Evolutionary conservation across 495 filamentous ascomycete genomes (phyloP), one percentile per base, ranked within the genome.

Genomic region (Podospora pseudopauciseta): DNA sequence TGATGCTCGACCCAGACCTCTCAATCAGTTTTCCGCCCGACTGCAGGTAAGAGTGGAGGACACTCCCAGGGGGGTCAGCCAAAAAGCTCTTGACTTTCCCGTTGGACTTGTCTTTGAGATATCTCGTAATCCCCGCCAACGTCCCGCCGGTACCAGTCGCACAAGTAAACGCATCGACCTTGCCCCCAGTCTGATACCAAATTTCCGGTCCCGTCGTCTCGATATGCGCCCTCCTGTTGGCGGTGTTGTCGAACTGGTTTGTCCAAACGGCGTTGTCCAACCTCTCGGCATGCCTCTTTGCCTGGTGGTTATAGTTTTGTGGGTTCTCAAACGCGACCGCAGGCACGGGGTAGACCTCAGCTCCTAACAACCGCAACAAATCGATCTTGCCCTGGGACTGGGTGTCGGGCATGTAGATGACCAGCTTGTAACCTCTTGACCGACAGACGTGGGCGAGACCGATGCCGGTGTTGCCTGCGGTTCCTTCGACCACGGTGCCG

Each of bases 401-500:
- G 55, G 95, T 98, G 83, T 99, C 89, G 72, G 95, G 95, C 95
- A 99, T 99, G 86, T 98, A 99, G 75, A 99, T 99, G 65, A 97
- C 93, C 23, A 96, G 87, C 75, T 90, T 87, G 85, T 99, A 98
- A 28, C 95, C 96, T 75, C 91, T 92, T 28, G 90, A 91, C 57
- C 95, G 89, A 78, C 95, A 99, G 27, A 99, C 95, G 79, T 99
- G 95, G 57, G 95, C 95, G 18, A 99, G 89, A 5, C 95, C 95
- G 80, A 99, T 99, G 57, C 95, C 95, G 13, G 95, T 99, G 83
- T 99, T 99, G 44, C 95, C 95, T 2, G 95, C 95, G 1, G 95
- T 99, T 44, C 95, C 95, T 76, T 99, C 95, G 23, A 99, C 90
- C 2, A 99, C 92, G 3, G 96, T 98, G 65, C 96, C 95, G 49